Evolutionary conservation across 192 early-diverging fungal genomes (phyloP).

Genomic region (Polychytrium aggregatum): DNA sequence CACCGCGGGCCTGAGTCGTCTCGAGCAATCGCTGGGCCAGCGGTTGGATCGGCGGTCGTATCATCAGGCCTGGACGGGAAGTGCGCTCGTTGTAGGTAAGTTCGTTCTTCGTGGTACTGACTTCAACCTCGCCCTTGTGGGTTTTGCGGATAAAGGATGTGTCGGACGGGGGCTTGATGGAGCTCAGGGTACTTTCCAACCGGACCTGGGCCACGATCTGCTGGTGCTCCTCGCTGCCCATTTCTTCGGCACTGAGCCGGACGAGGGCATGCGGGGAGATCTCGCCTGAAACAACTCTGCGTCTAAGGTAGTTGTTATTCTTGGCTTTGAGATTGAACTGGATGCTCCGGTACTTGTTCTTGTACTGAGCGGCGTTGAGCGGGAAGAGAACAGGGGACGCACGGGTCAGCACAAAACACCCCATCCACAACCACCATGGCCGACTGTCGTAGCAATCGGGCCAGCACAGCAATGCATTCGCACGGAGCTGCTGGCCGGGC

Average conservation of each 20-base stretch:
- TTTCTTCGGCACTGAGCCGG: conserved; percentile 15
- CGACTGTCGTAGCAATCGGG: too few species aligned
- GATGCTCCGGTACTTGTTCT: conserved; percentile 27
- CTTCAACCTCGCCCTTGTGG: conserved; percentile 28
- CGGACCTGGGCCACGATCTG: conserved; percentile 43
- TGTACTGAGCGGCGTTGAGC: conserved; percentile 28
- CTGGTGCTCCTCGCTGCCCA: conserved; percentile 54
- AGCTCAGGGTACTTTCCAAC: conserved; percentile 38
- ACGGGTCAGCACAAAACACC: too few species aligned
- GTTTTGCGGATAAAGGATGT: conserved; percentile 19
- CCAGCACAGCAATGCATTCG: too few species aligned
- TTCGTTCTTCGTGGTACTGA: too few species aligned
- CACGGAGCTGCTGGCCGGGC: too few species aligned
- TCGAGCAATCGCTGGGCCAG: too few species aligned
- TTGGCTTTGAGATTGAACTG: conserved; percentile 39
- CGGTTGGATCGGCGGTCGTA: too few species aligned
- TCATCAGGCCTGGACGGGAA: too few species aligned
- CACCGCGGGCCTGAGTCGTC: too few species aligned
- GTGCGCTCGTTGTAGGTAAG: too few species aligned
- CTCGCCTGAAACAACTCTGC: conserved; percentile 12
- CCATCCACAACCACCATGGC: too few species aligned
- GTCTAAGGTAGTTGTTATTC: conserved; percentile 16
- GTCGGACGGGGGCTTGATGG: conserved; percentile 25
- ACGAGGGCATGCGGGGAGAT: conserved; percentile 15
- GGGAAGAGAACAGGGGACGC: too few species aligned